Base-by-base conservation (phyloP, 2,329 filamentous ascomycete species). In the Arthrobotrys sphaeroides region DNA sequence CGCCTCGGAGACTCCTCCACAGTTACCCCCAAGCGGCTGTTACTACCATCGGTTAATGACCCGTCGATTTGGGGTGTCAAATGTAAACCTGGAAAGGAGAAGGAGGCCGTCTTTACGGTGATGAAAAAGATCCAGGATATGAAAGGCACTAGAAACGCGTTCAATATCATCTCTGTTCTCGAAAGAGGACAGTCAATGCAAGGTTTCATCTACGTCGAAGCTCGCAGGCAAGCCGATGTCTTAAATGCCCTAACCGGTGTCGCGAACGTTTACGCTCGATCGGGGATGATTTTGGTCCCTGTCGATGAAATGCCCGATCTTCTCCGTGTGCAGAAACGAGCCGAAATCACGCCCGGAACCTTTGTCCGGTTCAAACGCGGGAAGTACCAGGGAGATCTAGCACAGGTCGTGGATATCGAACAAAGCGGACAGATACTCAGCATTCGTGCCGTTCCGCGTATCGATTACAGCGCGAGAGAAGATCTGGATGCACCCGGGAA, bases 301-400 rank as follows among this genome's bases (percentile, higher is more conserved):
- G 93, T 98, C 80, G 96, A 96, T 82, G 95, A 99, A 83, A 97
- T 97, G 90, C 94, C 95, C 1, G 95, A 98, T 83, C 87, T 99
- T n/a, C 86, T 99, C 16, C 89, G 93, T 60, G 92, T 96, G 26
- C 90, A 89, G 75, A 97, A 97, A 84, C 94, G 91, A 1, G 91
- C 93, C 53, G 89, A 90, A 24, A 85, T 99, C 33, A 89, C 95
- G 79, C 91, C 91, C 7, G 94, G 94, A 77, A 93, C 93, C 38
- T 99, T 95, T 87, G 94, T 98, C 60, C 92, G 95, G 77, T 89
- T 98, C 77, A 90, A 89, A 81, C 88, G 92, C 64, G 87, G 90
- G 47, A 91, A 94, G 81, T 96, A 99, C 83, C 88, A 89, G 42
- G 92, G 92, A 18, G 95, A 99, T 85, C 85, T 99, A 79, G 95